Percentiles rank a stretch among this genome's conserved stretches.
Evolutionary conservation across 495 filamentous ascomycete genomes (phyloP).

Genomic region (Aspergillus sclerotiicarbonarius): DNA sequence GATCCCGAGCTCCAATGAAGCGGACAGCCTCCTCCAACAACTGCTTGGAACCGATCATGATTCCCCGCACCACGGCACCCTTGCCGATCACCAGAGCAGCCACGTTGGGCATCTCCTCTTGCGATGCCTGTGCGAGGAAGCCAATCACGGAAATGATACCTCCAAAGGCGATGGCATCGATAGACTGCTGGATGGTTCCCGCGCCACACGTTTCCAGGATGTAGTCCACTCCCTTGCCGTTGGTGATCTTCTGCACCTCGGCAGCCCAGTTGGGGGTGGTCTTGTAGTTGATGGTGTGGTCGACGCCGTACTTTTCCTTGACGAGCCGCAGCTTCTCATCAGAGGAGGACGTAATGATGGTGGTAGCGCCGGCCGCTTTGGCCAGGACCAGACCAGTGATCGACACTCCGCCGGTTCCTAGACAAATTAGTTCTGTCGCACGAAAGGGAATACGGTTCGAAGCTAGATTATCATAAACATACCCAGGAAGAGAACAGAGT

Average conservation of each 20-base stretch:
- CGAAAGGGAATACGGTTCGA: no score
- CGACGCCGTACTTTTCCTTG: constrained; percentile 20
- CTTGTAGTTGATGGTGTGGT: constrained; percentile 32
- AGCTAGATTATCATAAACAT: no score
- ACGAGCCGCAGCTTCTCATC: constrained; percentile 25
- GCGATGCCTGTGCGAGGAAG: constrained; percentile 14
- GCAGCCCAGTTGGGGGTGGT: constrained; percentile 29
- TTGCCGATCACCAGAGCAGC: constrained; percentile 13
- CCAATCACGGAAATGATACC: constrained; percentile 60
- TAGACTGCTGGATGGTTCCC: constrained; percentile 49
- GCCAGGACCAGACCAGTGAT: constrained; percentile 29
- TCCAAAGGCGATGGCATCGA: constrained; percentile 55
- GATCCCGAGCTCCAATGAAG: constrained; percentile 5
- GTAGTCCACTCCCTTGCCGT: constrained; percentile 57
- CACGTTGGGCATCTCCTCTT: constrained; percentile 7
- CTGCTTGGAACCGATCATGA: constrained; percentile 15
- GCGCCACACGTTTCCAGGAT: constrained; percentile 63
- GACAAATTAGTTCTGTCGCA: not conserved
- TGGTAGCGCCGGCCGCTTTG: constrained; percentile 24
- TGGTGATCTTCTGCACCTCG: constrained; percentile 40
- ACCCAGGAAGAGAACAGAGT: constrained; percentile 66
- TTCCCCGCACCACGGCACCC: constrained; percentile 15
- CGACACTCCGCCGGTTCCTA: constrained; percentile 37
- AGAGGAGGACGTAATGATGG: constrained; percentile 30
- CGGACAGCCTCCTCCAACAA: constrained; percentile 17